Percentiles rank a stretch among this genome's conserved stretches.
These are phyloP conservation scores for Echeveria elegans DNA, from an alignment of 164 flowering plant species.

Conservation along the genomic window DNA sequence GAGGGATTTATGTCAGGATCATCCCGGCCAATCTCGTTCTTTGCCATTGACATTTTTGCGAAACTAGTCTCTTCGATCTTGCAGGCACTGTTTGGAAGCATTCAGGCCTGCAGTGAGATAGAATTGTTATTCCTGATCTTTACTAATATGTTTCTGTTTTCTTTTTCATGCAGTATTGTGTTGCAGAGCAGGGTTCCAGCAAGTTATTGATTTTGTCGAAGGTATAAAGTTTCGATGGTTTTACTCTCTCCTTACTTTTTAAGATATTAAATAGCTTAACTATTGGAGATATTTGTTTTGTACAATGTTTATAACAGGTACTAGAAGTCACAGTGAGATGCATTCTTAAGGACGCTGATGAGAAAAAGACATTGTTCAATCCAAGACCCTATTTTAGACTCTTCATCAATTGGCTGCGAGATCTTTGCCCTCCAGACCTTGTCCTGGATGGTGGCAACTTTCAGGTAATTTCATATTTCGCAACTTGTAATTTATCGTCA, in stretches of 20 bases:
- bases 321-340: conserved; percentile 61
- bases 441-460: conserved; percentile 59
- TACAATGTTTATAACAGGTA: conserved; percentile 30
- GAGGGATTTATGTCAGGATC: conserved; percentile 43
- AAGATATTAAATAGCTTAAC: background rate
- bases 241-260: background rate
- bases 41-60: conserved; percentile 74
- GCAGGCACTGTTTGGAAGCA: conserved; percentile 72
- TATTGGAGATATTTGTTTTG: background rate
- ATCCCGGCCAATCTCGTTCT: conserved; percentile 49
- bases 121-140: background rate
- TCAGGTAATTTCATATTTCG: conserved; percentile 43
- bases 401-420: conserved; percentile 74
- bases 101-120: no score
- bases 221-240: conserved; percentile 28
- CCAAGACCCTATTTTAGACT: conserved; percentile 92
- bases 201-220: conserved; percentile 53
- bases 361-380: conserved; percentile 65
- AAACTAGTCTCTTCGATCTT: conserved; percentile 62
- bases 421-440: conserved; percentile 65
- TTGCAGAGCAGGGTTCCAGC: conserved; percentile 58
- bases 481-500: background rate
- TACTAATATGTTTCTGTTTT: conserved; percentile 7
- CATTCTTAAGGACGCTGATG: conserved; percentile 84
- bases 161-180: conserved; percentile 37